Conservation (phyloP, 2,329 filamentous ascomycete species). For the Lojkania enalia region DNA sequence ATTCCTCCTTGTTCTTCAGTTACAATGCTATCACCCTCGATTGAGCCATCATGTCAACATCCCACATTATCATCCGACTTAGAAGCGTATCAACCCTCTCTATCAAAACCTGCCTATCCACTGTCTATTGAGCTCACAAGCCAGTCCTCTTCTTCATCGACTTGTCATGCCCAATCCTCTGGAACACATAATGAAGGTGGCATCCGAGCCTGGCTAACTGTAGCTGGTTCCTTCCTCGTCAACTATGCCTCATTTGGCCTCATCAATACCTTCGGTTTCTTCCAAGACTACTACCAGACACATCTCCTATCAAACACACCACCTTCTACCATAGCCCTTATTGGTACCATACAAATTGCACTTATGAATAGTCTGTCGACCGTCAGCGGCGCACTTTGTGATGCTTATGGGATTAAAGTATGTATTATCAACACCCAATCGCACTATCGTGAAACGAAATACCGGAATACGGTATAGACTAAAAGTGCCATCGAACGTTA, state of each 20-base stretch:
- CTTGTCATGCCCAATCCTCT: too few relatives aligned
- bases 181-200: too few relatives aligned
- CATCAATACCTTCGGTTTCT: conserved; percentile 50
- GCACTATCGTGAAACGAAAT: conserved; percentile 16
- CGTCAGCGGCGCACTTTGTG: conserved; percentile 64
- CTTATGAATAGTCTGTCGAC: conserved; percentile 59
- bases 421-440: conserved; percentile 27
- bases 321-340: conserved; percentile 47
- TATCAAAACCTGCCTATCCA: too few relatives aligned
- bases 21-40: too few relatives aligned
- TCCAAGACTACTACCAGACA: conserved; percentile 49
- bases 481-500: too few relatives aligned
- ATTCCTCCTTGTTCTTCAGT: too few relatives aligned
- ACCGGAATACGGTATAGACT: too few relatives aligned
- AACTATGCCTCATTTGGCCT: conserved; percentile 47
- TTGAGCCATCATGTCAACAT: too few relatives aligned
- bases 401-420: conserved; percentile 61
- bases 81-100: too few relatives aligned
- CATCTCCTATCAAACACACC: conserved; percentile 39
- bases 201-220: conserved; percentile 39
- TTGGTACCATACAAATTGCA: conserved; percentile 48
- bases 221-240: conserved; percentile 41
- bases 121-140: too few relatives aligned
- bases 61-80: too few relatives aligned
- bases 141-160: too few relatives aligned